Evolutionary conservation across 768 basidiomycete species (phyloP), one percentile per base, ranked within the genome.

Genomic region (Mycena indigotica): DNA sequence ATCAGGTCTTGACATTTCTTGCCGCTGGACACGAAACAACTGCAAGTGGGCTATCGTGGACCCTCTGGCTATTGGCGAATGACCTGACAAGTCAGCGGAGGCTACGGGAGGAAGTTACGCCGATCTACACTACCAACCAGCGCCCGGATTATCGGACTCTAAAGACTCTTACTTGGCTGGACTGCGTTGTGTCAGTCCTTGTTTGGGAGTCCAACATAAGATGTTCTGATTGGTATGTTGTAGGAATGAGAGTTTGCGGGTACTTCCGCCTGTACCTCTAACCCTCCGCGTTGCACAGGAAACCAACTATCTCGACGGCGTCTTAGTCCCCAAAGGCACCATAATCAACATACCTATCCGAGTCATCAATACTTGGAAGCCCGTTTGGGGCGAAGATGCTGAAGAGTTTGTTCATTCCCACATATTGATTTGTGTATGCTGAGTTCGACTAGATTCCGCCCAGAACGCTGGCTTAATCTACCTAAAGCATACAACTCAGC

Each of bases 1-100:
- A 81, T 50, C 81, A 83, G 72, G 78, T 82, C 78, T 62, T 82
- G 8, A 82, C 80, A 3, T 80, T 82, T 69, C 66, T 82, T 13
- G 78, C 75, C 1, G 80, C 80, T 16, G 80, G 25, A 12, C 75
- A 75, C 55, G 75, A 75, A 66, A 80, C 79, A 4, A 80, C 78
- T 12, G 79, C 81, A 0, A 75, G 77, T 44, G 80, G 80, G 17
- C 58, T 79, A 24, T 69, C 76, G 21, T 86, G 83, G 81, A 80
- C 81, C 0, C 69, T 83, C 6, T 83, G 81, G 81, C 72, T 82
- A 23, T 75, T 86, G 15, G 77, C 83, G 8, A 79, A 80, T 38
- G 71, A 84, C 64, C 77, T 72, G 3, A 73, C 76, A 19, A 69
- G 75, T 49, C 86, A 87, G 66, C 70, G 68, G 5, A 75, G 73